Evolutionary conservation across 148 eudicot species (phyloP).

Genomic region (Agrostemma githago): DNA sequence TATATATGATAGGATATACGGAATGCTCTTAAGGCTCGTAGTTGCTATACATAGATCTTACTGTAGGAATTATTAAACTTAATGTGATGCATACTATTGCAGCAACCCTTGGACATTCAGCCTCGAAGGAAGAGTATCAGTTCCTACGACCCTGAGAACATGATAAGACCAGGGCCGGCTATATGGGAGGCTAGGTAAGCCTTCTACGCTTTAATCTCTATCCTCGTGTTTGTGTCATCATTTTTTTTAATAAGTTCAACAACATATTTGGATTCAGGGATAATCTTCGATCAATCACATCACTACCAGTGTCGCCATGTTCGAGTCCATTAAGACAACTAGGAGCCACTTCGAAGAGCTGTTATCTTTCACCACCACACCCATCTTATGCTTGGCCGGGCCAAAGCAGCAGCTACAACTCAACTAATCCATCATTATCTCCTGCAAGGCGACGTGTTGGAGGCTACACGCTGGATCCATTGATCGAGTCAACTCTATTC

Average conservation of each 20-base stretch:
- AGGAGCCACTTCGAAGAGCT: constrained; percentile 53
- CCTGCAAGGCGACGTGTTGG: constrained; percentile 36
- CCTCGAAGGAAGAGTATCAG: constrained; percentile 48
- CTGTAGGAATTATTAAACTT: not conserved
- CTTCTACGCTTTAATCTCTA: not conserved
- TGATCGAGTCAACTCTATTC: constrained; percentile 55
- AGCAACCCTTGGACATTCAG: constrained; percentile 64
- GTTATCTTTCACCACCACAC: constrained; percentile 73
- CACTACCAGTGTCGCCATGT: constrained; percentile 87
- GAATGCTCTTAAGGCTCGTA: not conserved
- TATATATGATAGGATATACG: not conserved
- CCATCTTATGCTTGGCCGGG: constrained; percentile 55
- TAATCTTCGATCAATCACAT: constrained; percentile 61
- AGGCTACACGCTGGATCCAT: constrained; percentile 51
- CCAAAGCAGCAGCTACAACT: constrained; percentile 40
- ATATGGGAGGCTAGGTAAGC: constrained; percentile 44
- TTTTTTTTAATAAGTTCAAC: not conserved
- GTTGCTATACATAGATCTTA: not conserved
- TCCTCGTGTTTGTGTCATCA: not conserved
- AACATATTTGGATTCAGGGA: constrained; percentile 42
- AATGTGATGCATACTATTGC: constrained; percentile 26
- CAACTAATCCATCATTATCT: constrained; percentile 36
- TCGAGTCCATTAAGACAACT: constrained; percentile 74
- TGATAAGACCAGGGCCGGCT: constrained; percentile 30
- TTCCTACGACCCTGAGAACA: constrained; percentile 45